Conservation (phyloP, 192 early-diverging fungal genomes). For the Rhizoclosmatium sp. region DNA sequence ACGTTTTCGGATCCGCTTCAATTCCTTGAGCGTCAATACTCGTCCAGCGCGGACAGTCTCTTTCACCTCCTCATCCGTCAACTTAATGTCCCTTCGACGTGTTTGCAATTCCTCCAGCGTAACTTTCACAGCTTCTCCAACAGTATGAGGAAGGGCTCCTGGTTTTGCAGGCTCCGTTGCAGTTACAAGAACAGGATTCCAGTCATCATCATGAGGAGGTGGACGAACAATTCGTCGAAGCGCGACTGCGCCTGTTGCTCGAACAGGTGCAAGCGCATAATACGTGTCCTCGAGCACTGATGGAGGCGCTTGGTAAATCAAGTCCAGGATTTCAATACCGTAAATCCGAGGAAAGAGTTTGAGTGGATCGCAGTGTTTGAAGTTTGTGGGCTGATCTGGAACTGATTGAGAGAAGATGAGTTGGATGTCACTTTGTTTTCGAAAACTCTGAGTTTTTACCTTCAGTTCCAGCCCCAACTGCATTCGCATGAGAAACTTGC, state of each 20-base stretch:
- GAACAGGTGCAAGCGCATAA: conserved; percentile 21
- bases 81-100: conserved; percentile 49
- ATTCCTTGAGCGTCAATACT: conserved; percentile 50
- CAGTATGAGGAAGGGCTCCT: background rate
- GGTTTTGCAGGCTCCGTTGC: background rate
- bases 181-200: background rate
- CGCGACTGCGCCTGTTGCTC: background rate
- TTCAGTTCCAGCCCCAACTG: conserved; percentile 25
- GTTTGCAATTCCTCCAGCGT: conserved; percentile 18
- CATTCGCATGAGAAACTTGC: conserved; percentile 3
- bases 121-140: background rate
- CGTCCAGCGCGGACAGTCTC: conserved; percentile 54
- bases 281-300: conserved; percentile 42
- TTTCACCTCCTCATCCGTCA: conserved; percentile 59
- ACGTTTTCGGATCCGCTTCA: conserved; percentile 42
- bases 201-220: background rate
- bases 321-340: conserved; percentile 44
- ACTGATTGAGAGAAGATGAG: background rate
- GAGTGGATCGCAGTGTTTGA: conserved; percentile 33
- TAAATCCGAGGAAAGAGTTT: conserved; percentile 37
- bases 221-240: conserved; percentile 20
- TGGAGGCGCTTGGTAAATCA: conserved; percentile 32
- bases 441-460: conserved; percentile 6
- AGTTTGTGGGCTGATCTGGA: background rate
- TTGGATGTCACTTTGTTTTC: too few species aligned